Percentiles rank a stretch among this genome's conserved stretches.
phyloP scores from a whole-genome alignment of 1,139 yeast genomes.

The Geotrichum citri-aurantii region DNA sequence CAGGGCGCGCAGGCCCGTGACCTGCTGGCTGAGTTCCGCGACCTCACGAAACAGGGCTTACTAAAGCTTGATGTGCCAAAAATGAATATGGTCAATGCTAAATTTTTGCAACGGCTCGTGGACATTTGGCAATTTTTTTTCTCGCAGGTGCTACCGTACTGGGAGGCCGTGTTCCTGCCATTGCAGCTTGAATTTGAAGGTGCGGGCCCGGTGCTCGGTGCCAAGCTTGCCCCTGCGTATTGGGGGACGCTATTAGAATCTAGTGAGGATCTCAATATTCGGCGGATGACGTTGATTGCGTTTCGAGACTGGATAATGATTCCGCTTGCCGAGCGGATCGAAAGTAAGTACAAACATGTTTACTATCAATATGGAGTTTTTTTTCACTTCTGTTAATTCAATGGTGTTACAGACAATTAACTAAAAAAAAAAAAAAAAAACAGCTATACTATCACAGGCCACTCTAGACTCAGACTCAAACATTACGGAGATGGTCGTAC shows the following conservation, averaged over 20 bases:
- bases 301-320: conserved; percentile 36
- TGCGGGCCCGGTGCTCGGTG: conserved; percentile 33
- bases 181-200: conserved; percentile 49
- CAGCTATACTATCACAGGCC: conserved; percentile 12
- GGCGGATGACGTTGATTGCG: conserved; percentile 31
- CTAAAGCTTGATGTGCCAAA: conserved; percentile 37
- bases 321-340: conserved; percentile 41
- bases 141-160: conserved; percentile 48
- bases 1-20: conserved; percentile 36
- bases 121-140: conserved; percentile 53
- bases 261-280: conserved; percentile 32
- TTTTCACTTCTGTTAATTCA: too few relatives aligned
- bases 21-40: conserved; percentile 43
- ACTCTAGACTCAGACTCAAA: conserved; percentile 21
- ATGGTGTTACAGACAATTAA: neutral
- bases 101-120: conserved; percentile 32
- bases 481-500: conserved; percentile 33
- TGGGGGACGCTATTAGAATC: conserved; percentile 37
- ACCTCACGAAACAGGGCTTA: conserved; percentile 43
- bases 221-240: conserved; percentile 34
- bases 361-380: too few relatives aligned
- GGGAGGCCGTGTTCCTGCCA: conserved; percentile 57
- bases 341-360: conserved; percentile 25
- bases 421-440: too few relatives aligned
- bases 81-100: conserved; percentile 23